These are phyloP conservation scores for Hypoxylon fragiforme DNA, from an alignment of 495 filamentous ascomycete genomes.

Conservation along the genomic window DNA sequence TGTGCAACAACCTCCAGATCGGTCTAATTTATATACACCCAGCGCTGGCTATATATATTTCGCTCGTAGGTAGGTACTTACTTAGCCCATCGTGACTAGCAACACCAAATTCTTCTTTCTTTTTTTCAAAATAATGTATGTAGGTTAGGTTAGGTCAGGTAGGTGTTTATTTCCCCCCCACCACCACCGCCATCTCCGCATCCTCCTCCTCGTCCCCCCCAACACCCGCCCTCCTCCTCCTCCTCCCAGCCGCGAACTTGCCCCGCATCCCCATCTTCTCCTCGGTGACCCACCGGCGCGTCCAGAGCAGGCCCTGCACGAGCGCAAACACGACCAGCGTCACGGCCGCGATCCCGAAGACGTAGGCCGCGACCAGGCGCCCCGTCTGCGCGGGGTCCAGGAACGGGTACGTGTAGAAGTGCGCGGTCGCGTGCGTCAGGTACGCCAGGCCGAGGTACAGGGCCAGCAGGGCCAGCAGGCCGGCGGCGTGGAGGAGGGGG, in stretches of 20 bases:
- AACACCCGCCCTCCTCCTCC: background rate
- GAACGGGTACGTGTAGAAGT: slow-evolving; percentile 77
- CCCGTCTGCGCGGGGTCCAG: slow-evolving; percentile 58
- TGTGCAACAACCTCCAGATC: no score
- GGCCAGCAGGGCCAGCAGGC: slow-evolving; percentile 63
- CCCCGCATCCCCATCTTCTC: slow-evolving; percentile 51
- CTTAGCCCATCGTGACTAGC: no score
- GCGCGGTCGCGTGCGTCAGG: slow-evolving; percentile 66
- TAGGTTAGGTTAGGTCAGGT: no score
- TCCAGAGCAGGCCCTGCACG: slow-evolving; percentile 50
- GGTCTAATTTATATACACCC: no score
- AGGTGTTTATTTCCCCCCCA: background rate
- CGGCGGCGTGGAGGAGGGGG: slow-evolving; percentile 60
- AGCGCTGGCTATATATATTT: no score
- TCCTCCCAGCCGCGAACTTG: slow-evolving; percentile 40
- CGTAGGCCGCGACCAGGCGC: slow-evolving; percentile 55
- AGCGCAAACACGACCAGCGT: slow-evolving; percentile 66
- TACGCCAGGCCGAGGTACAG: slow-evolving; percentile 76
- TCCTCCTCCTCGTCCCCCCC: background rate
- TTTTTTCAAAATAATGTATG: no score
- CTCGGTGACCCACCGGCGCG: slow-evolving; percentile 56
- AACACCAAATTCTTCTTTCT: no score
- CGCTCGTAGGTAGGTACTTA: no score
- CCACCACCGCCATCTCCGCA: background rate
- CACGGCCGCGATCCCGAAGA: slow-evolving; percentile 65